Base-by-base conservation (phyloP, 768 basidiomycete species). In the Leccinum aurantiacum region DNA sequence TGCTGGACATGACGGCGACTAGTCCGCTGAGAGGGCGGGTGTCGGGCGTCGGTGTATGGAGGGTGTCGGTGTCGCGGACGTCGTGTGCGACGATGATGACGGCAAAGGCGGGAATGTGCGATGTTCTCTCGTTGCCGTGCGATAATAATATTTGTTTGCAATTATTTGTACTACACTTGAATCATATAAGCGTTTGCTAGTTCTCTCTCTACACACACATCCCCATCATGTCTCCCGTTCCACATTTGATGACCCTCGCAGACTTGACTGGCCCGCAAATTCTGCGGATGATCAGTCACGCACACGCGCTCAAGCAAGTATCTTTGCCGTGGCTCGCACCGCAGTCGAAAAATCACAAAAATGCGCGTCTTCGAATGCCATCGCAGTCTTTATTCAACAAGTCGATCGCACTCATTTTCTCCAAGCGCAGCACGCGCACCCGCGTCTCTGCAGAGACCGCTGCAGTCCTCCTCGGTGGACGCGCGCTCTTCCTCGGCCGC, bases 361-460 rank as follows among this genome's bases (percentile, higher is more conserved):
- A 73, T 67, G 53, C 72, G 60, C 70, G 70, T 62, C 70, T 87
- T 51, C 82, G 80, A 8, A 78, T 89, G 67, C 89, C 90, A 2
- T 83, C 88, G 0, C 90, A 89, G 72, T 88, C 89, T 2, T 80
- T 93, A 4, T 87, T 86, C 69, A 86, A 84, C 70, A 94, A 95
- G 74, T 86, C 91, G 0, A 82, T 98, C 61, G 95, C 95, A 0
- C 76, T 98, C 57, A 73, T 98, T 41, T 98, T 99, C 75, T 88
- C 88, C 2, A 99, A 99, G 71, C 86, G 96, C 38, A 93, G 90
- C 68, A 98, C 96, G 0, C 84, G 96, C 48, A 99, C 97, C 0
- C 85, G 97, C 13, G 74, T 98, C 7, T 83, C 93, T 2, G 88
- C 90, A 8, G 96, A 99, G 77, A 95, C 93, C 0, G 84, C 91